Base-by-base conservation (phyloP, 768 basidiomycete genomes). In the Russula compacta region DNA sequence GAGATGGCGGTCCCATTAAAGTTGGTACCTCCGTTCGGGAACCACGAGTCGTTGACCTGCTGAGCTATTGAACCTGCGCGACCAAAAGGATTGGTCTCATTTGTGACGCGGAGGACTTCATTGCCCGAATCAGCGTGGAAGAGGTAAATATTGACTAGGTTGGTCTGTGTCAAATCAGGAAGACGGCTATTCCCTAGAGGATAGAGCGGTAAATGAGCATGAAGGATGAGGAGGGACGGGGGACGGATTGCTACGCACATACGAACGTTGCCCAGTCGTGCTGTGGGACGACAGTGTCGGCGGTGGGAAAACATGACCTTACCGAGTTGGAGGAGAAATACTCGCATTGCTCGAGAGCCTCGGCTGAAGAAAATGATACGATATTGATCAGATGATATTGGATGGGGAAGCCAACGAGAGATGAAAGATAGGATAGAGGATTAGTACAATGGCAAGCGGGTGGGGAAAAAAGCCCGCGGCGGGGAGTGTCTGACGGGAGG, bases 31-130 rank as follows among this genome's bases (percentile, higher is more conserved):
- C 78, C 71, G 0, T 66, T 39, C 35, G 86, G 87, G 71, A 83
- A 92, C 89, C 88, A 92, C 15, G 76, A 69, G 70, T 94, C 92
- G 69, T 92, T 79, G 47, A 88, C 86, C 38, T 77, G 81, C 2
- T 81, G 72, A 35, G 75, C 77, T 46, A 78, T 68, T 63, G 73
- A 57, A 29, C 91, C 84, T 2, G 85, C 81, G 19, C 77, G 81
- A 67, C 81, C 80, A 32, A 73, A 66, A 3, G 83, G 79, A 58
- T 82, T 81, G 0, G 67, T 5, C 39, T 73, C 63, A 61, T 82
- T 75, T 6, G 29, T 68, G 55, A 74, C 79, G 59, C 74, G 74
- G 24, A 78, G 71, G 19, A 89, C 74, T 64, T 77, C 74, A 39
- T 74, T 32, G 46, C 77, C 76, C 6, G 86, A 83, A 69, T 90